Evolutionary conservation across 306 rosid genomes (phyloP).

Genomic region (Trifolium subterraneum): DNA sequence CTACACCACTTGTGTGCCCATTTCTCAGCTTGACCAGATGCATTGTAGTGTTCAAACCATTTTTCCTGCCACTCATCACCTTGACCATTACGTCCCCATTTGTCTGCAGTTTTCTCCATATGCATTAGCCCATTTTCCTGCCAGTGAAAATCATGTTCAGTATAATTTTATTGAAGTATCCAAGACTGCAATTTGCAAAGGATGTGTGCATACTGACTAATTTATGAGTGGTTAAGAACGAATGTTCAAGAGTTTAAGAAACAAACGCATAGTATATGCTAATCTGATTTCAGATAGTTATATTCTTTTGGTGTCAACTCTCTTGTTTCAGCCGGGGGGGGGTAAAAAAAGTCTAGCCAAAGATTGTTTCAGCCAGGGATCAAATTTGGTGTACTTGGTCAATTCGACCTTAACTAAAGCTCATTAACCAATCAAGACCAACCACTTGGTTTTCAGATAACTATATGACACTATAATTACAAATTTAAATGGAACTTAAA

Average conservation of each 20-base stretch:
- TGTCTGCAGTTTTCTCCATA: slow-evolving; percentile 95
- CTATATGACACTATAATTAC: neutral
- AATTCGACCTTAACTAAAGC: neutral
- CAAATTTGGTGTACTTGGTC: neutral
- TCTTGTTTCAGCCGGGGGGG: neutral
- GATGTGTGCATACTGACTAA: neutral
- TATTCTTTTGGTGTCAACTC: neutral
- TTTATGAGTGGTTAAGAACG: slow-evolving; percentile 3
- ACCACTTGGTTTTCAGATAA: slow-evolving; percentile 2
- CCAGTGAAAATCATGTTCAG: slow-evolving; percentile 32
- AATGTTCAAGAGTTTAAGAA: slow-evolving; percentile 18
- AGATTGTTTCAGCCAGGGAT: neutral
- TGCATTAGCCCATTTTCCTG: slow-evolving; percentile 81
- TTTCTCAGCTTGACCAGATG: slow-evolving; percentile 83
- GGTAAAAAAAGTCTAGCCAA: neutral
- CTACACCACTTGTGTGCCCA: slow-evolving; percentile 98
- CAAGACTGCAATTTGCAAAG: slow-evolving; percentile 15
- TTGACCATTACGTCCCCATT: slow-evolving; percentile 87
- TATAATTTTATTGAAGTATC: slow-evolving; percentile 18
- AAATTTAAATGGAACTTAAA: slow-evolving; percentile 15
- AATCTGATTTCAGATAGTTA: slow-evolving; percentile 12
- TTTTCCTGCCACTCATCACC: slow-evolving; percentile 96
- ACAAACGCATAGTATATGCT: neutral
- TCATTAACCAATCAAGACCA: neutral
- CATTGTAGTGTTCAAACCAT: slow-evolving; percentile 86